Percentiles rank a stretch among this genome's conserved stretches.
These are phyloP conservation scores for Aspergillus novoparasiticus DNA, from an alignment of 2,329 filamentous ascomycete genomes.

Conservation along the genomic window DNA sequence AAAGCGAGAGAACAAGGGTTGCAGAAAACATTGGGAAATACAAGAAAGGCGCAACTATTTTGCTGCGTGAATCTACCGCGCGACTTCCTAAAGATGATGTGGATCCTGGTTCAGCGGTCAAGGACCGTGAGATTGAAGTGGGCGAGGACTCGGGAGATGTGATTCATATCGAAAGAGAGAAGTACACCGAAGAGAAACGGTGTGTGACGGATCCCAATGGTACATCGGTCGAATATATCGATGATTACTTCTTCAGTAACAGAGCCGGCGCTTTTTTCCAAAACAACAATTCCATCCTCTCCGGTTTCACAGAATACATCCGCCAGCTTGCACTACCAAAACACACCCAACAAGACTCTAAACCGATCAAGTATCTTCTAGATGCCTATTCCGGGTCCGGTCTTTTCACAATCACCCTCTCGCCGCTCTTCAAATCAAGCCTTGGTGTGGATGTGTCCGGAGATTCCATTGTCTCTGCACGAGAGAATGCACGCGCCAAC, in stretches of 20 bases:
- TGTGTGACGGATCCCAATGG: constrained; percentile 87
- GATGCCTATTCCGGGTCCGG: constrained; percentile 98
- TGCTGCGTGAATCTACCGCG: constrained; percentile 82
- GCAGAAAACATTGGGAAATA: constrained; percentile 70
- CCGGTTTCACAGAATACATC: constrained; percentile 83
- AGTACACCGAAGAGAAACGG: constrained; percentile 75
- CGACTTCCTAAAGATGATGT: constrained; percentile 49
- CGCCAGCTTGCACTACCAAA: constrained; percentile 71
- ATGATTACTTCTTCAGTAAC: constrained; percentile 82
- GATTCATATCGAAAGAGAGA: constrained; percentile 60
- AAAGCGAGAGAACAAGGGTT: constrained; percentile 76
- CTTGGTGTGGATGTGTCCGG: constrained; percentile 89
- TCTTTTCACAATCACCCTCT: constrained; percentile 93
- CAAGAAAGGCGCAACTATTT: constrained; percentile 79
- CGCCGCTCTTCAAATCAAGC: constrained; percentile 74
- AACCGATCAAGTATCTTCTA: constrained; percentile 78
- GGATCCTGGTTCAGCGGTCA: constrained; percentile 24
- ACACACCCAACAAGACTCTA: constrained; percentile 33
- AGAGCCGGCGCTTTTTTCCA: constrained; percentile 96
- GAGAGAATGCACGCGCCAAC: constrained; percentile 77
- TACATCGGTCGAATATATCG: constrained; percentile 84
- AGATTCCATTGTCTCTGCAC: constrained; percentile 76
- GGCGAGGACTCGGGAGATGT: constrained; percentile 43
- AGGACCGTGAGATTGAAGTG: constrained; percentile 28
- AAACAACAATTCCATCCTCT: constrained; percentile 98